These are phyloP conservation scores for Angomonas deanei DNA, from an alignment of 208 protist genomes.

Conservation along the genomic window DNA sequence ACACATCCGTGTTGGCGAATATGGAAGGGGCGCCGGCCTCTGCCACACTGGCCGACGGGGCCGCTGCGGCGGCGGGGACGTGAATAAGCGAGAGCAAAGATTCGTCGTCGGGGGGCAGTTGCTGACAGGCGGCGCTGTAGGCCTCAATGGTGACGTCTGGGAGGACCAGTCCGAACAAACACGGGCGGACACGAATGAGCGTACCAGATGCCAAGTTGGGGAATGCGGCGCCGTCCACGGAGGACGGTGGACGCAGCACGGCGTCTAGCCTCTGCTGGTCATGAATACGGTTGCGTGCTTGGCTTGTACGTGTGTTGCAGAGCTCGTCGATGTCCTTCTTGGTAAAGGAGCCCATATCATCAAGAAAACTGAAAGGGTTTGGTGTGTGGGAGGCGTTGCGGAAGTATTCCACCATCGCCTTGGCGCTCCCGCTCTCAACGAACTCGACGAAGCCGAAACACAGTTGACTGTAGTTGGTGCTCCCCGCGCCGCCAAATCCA, in stretches of 20 bases:
- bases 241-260: constrained; percentile 16
- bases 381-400: constrained; percentile 48
- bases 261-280: constrained; percentile 64
- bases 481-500: constrained; percentile 14
- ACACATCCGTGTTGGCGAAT: neutral
- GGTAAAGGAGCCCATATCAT: constrained; percentile 7
- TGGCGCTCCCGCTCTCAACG: constrained; percentile 35
- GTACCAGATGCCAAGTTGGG: neutral
- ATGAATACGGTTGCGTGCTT: constrained; percentile 72
- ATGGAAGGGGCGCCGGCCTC: neutral
- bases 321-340: constrained; percentile 38
- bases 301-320: constrained; percentile 42
- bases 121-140: constrained; percentile 2
- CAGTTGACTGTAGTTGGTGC: constrained; percentile 25
- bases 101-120: neutral
- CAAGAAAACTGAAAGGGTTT: constrained; percentile 53
- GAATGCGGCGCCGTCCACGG: neutral
- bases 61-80: neutral
- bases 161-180: constrained; percentile 31
- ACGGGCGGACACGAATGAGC: constrained; percentile 23
- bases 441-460: constrained; percentile 83
- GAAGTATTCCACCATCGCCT: constrained; percentile 82
- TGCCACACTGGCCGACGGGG: neutral
- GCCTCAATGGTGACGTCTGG: constrained; percentile 24
- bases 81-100: neutral